Base-by-base conservation (phyloP, 805 yeast species). In the Zygosaccharomyces rouxii region DNA sequence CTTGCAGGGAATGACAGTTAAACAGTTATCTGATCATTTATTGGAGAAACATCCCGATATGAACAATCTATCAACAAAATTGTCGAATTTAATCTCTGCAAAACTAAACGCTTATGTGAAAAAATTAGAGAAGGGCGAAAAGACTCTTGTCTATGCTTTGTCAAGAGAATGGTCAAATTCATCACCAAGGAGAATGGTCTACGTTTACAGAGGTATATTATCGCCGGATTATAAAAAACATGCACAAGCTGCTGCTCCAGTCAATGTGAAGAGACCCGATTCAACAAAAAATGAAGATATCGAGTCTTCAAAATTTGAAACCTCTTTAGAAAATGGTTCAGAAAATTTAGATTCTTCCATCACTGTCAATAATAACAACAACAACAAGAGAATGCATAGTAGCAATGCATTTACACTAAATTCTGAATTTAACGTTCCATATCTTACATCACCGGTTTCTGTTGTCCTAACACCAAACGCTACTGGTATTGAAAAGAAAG, bases 151-250 rank as follows among this genome's bases (percentile, higher is more conserved):
- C 49, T 86, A 86, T 65, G 88, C 92, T 16, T 69, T 86, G 38
- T 82, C 89, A 0, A 78, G 95, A 69, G 94, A 86, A 66, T 86
- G 95, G 95, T 92, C 95, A 3, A 92, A 86, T 65, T 89, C 92
- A 14, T 81, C 89, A 2, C 95, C 95, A 44, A 83, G 86, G 60
- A 76, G 95, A 71, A 86, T 86, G 95, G 89, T 86, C 23, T 86
- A 86, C 60, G 89, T 85, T 43, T 86, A 86, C 66, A 79, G 94
- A 59, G 95, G 95, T 33, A 69, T 84, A 25, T 71, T 86, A 52
- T 78, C 92, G 26, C 75, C 80, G n/a, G 90, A 86, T 62, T 86
- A 83, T 67, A 83, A 83, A 57, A 68, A 80, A 35, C 87, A 83
- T 61, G 92, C 86, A 6, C 78, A 81, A 44, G 78, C 76, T 53